These are phyloP conservation scores for Malassezia dermatis DNA, from an alignment of 1,284 basidiomycete species.

Conservation along the genomic window DNA sequence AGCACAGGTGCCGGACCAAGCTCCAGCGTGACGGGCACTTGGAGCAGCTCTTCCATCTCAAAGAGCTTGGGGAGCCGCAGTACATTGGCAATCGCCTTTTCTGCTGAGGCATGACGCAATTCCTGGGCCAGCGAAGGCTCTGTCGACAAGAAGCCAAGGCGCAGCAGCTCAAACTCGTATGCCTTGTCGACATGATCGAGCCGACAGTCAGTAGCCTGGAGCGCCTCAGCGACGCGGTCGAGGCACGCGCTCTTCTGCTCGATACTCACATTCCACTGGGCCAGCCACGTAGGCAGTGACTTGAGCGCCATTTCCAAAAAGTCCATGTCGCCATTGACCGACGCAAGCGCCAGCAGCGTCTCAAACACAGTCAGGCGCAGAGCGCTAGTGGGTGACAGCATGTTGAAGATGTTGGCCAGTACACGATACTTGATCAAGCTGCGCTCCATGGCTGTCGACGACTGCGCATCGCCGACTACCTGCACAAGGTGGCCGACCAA, in stretches of 20 bases:
- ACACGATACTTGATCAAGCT: constrained; percentile 22
- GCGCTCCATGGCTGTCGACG: constrained; percentile 7
- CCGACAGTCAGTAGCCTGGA: constrained; percentile 30
- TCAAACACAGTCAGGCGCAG: constrained; percentile 31
- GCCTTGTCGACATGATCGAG: constrained; percentile 27
- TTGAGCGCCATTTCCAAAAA: constrained; percentile 29
- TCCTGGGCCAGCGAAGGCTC: constrained; percentile 17
- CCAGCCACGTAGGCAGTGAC: constrained; percentile 36
- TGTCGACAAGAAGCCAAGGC: constrained; percentile 37
- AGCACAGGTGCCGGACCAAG: constrained; percentile 26
- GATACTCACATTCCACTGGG: constrained; percentile 33
- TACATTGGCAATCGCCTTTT: constrained; percentile 32
- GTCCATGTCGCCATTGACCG: constrained; percentile 41
- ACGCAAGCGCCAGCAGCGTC: constrained; percentile 31
- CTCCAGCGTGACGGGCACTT: constrained; percentile 26
- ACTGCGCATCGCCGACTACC: background rate
- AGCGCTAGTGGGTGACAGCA: constrained; percentile 26
- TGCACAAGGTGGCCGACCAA: constrained; percentile 22
- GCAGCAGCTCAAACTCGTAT: constrained; percentile 35
- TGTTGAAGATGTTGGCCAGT: constrained; percentile 45
- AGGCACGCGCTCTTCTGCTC: constrained; percentile 30
- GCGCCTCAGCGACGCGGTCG: constrained; percentile 26
- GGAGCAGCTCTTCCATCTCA: constrained; percentile 39
- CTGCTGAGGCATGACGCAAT: constrained; percentile 20
- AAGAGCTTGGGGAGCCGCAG: constrained; percentile 38